Conservation (phyloP, 306 rosid species). For the Albizia julibrissin region DNA sequence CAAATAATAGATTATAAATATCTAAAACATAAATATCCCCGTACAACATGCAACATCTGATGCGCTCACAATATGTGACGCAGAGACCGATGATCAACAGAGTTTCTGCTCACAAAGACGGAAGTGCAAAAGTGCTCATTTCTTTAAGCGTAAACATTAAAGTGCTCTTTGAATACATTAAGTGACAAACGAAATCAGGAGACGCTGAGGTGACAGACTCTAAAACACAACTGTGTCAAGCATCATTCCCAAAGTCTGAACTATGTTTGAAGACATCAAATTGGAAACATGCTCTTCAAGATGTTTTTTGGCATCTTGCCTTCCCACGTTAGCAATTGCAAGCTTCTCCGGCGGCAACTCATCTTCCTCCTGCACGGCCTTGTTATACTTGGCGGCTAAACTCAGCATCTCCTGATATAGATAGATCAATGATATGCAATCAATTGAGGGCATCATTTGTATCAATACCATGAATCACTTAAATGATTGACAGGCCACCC, state of each 20-base stretch:
- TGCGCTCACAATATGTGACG: background rate
- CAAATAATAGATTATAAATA: background rate
- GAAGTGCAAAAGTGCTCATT: background rate
- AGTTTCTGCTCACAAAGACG: background rate
- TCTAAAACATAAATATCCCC: background rate
- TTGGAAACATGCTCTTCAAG: constrained; percentile 93
- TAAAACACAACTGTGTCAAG: constrained; percentile 92
- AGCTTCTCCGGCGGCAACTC: constrained; percentile 90
- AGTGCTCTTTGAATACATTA: background rate
- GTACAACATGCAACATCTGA: constrained; percentile 16
- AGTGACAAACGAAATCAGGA: background rate
- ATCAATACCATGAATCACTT: background rate
- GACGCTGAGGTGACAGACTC: constrained; percentile 7
- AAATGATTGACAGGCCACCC: background rate
- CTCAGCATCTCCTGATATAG: constrained; percentile 77
- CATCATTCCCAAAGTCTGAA: constrained; percentile 95
- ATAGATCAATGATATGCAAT: background rate
- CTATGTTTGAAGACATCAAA: constrained; percentile 92
- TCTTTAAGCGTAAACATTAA: background rate
- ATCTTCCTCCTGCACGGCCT: constrained; percentile 97
- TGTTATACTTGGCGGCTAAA: constrained; percentile 82
- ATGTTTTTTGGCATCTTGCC: constrained; percentile 95
- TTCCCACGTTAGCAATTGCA: constrained; percentile 79
- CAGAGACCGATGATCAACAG: background rate
- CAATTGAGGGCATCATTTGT: background rate